A percentile compares a stretch with the other conserved stretches of the same genome.
Conservation (phyloP, 2,329 filamentous ascomycete species). For the Seiridium unicorne region DNA sequence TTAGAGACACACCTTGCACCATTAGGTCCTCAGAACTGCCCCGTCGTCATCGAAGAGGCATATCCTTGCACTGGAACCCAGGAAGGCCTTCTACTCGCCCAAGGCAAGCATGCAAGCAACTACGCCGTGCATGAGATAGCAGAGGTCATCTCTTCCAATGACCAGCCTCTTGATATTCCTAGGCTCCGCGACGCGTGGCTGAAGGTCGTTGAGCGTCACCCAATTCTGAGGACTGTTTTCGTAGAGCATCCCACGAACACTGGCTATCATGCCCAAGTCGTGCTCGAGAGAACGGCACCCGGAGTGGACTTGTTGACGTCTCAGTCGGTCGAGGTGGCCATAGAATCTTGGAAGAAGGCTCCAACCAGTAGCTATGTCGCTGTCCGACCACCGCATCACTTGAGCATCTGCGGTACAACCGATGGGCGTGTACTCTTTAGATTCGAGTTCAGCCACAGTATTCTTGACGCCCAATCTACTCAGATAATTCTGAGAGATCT, state of each 20-base stretch:
- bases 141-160: background rate
- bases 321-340: slow-evolving; percentile 1
- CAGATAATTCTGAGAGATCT: slow-evolving; percentile 8
- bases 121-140: slow-evolving; percentile 8
- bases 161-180: background rate
- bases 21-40: background rate
- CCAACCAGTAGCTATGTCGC: slow-evolving; percentile 2
- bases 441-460: slow-evolving; percentile 9
- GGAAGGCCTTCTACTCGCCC: slow-evolving; percentile 7
- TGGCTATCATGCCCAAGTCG: slow-evolving; percentile 8
- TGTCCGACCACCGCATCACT: background rate
- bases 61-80: slow-evolving; percentile 8
- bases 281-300: background rate
- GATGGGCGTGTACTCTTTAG: slow-evolving; percentile 1
- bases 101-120: slow-evolving; percentile 7
- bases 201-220: slow-evolving; percentile 2
- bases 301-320: background rate
- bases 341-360: background rate
- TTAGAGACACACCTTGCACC: background rate
- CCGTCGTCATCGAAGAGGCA: slow-evolving; percentile 6
- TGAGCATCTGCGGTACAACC: slow-evolving; percentile 6
- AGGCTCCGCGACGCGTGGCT: slow-evolving; percentile 4
- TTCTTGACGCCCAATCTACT: slow-evolving; percentile 7
- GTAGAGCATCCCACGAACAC: slow-evolving; percentile 7
- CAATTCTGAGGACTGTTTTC: slow-evolving; percentile 3